Evolutionary conservation across 2,329 filamentous ascomycete species (phyloP).

Genomic region (Talaromyces sp.): DNA sequence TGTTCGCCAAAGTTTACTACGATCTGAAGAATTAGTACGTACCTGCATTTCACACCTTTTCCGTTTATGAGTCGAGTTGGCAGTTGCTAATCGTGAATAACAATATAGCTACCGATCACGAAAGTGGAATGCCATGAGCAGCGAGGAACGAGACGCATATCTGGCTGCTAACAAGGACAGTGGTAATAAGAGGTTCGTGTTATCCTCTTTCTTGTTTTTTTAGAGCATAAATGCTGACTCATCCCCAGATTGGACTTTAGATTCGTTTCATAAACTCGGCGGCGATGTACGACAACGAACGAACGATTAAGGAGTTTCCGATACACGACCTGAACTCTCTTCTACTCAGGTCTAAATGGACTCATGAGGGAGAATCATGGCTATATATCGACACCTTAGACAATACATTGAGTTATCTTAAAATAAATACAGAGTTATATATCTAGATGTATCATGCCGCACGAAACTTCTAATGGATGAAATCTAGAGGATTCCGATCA

Average conservation of each 20-base stretch:
- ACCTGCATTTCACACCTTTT: neutral
- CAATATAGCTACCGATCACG: constrained; percentile 29
- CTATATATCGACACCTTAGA: too few species aligned
- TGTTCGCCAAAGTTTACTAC: constrained; percentile 44
- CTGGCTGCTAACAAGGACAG: constrained; percentile 37
- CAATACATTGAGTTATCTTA: too few species aligned
- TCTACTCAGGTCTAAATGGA: neutral
- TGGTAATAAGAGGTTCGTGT: constrained; percentile 43
- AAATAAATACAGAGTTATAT: neutral
- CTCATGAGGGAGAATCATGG: neutral
- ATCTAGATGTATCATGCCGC: neutral
- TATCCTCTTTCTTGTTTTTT: neutral
- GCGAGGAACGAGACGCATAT: constrained; percentile 37
- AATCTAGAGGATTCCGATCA: neutral
- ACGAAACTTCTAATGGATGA: neutral
- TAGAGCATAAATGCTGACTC: neutral
- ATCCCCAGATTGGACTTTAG: constrained; percentile 36
- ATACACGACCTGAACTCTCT: neutral
- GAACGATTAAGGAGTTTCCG: too few species aligned
- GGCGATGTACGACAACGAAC: too few species aligned
- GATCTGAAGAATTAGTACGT: constrained; percentile 40
- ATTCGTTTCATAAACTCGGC: constrained; percentile 24
- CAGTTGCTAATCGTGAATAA: neutral
- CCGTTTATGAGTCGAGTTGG: neutral
- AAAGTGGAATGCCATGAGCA: constrained; percentile 42